Base-by-base conservation (phyloP, 805 yeast genomes). In the Wickerhamomyces silvicola region DNA sequence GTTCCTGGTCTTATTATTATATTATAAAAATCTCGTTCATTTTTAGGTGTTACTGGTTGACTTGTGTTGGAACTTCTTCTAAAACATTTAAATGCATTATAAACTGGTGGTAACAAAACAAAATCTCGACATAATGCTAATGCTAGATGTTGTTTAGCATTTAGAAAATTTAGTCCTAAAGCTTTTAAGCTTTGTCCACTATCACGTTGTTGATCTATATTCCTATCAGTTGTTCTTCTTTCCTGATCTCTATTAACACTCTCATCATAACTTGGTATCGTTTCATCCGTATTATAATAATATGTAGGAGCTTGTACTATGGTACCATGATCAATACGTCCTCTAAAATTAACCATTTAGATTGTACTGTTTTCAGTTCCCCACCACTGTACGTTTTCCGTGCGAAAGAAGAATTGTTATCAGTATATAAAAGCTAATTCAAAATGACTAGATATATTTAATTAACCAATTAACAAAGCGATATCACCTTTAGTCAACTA, bases 121-220 rank as follows among this genome's bases (percentile, higher is more conserved):
- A 84, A 61, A 45, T 85, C 92, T 29, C 94, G 65, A 43, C 90
- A 80, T n/a, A 78, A 57, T 0, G 92, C 87, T 38, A 85, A 65
- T 5, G 81, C 68, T 37, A 82, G 68, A 52, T 84, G 92, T 46
- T 84, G 87, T 39, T 75, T 68, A 2, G 92, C 83, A 37, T 79
- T 79, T 39, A 85, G 60, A 42, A 84, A 74, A 42, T 74, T 75
- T 36, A 85, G 62, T 0, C 94, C 90, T 15, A 83, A 54, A 19
- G 68, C 63, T 50, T 82, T 81, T 28, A 75, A 49, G 9, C 40
- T 26, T n/a, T 36, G 34, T 25, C n/a, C n/a, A n/a, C n/a, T n/a
- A n/a, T n/a, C n/a, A n/a, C n/a, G n/a, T n/a, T n/a, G n/a, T n/a
- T n/a, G n/a, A n/a, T n/a, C n/a, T n/a, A n/a, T n/a, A n/a, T n/a